Conservation (phyloP, 75 land plant genomes). For the Isoetes taiwanensis region DNA sequence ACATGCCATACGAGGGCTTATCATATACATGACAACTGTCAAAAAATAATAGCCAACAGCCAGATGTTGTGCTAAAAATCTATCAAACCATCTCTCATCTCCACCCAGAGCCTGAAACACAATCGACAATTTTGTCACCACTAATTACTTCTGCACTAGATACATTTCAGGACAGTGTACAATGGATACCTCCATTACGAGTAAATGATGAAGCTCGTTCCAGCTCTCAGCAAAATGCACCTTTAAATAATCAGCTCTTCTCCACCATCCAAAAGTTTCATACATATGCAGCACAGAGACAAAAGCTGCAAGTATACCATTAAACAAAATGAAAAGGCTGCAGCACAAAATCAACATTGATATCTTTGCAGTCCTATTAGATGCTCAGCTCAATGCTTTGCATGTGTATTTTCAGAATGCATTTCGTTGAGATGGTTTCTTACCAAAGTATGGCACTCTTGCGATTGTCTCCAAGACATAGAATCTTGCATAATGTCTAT, state of each 20-base stretch:
- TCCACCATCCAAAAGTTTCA: conserved; percentile 99
- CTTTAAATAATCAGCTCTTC: conserved; percentile 89
- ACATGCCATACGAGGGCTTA: conserved; percentile 99
- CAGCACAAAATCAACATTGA: no score
- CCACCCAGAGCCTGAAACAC: conserved; percentile 79
- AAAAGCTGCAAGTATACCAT: no score
- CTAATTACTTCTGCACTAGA: background rate
- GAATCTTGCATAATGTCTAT: conserved; percentile 74
- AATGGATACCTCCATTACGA: conserved; percentile 77
- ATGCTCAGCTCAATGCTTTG: no score
- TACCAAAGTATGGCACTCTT: conserved; percentile 96
- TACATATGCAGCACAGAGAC: conserved; percentile 95
- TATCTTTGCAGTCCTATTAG: no score
- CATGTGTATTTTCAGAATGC: no score
- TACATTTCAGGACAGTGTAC: background rate
- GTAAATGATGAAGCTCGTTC: conserved; percentile 98
- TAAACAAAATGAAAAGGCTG: no score
- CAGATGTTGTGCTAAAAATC: conserved; percentile 79
- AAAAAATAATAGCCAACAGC: conserved; percentile 75
- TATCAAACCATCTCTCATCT: conserved; percentile 85
- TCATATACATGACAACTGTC: conserved; percentile 68
- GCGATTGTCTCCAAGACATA: conserved; percentile 96
- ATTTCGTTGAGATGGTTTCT: no score
- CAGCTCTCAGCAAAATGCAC: conserved; percentile 99
- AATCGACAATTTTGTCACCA: background rate